Base-by-base conservation (phyloP, 1,284 basidiomycete genomes). In the Ganoderma meredithae region DNA sequence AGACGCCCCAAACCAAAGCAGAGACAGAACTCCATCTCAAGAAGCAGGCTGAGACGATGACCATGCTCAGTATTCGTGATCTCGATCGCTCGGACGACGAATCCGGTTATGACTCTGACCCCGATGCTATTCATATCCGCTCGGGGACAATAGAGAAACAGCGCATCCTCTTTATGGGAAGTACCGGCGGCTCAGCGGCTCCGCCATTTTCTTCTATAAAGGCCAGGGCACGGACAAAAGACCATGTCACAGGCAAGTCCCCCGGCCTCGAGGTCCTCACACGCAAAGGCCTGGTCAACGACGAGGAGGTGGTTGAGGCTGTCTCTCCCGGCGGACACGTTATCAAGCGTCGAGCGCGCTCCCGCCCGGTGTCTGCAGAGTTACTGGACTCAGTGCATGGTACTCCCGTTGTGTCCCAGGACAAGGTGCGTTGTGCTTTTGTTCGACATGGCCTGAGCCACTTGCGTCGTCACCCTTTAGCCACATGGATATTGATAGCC, bases 261-360 rank as follows among this genome's bases (percentile, higher is more conserved):
- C 74, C 76, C 7, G 70, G 69, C 13, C 64, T 74, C 22, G 72
- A 73, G 2, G 13, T 73, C 8, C 59, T 72, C 27, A 73, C 71
- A 0, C 64, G 73, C 52, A 73, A 67, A 52, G 70, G 72, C 19
- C 60, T 70, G 33, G 66, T 61, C 43, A 76, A 74, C 63, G 77
- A 76, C 25, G 87, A 89, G 70, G 90, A 81, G 65, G 80, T 91
- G 31, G 88, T 83, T 2, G 90, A 90, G 72, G 87, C 88, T 0
- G 82, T 92, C 68, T 93, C 90, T 0, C 91, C 90, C 3, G 89
- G 88, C 27, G 91, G 91, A 0, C 92, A 92, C 77, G 80, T 93
- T 66, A 85, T 83, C 40, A 93, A 93, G 78, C 84, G 91, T 65
- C 86, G 90, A 19, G 90, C 90, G 2, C 86, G 88, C 19, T 87